Conservation (phyloP, 78 protist species). For the Dictyostelium intermedium region DNA sequence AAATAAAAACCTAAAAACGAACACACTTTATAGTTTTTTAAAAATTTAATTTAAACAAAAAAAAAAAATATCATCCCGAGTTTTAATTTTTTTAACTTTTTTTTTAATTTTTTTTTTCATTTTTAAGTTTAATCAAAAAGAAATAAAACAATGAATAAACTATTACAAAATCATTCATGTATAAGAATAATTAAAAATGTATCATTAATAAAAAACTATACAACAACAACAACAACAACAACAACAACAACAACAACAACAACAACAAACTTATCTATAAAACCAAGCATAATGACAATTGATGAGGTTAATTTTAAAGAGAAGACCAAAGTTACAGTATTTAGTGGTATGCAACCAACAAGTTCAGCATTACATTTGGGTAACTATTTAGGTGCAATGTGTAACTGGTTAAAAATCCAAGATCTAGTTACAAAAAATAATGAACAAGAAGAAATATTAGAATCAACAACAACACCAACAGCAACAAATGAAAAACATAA, state of each 20-base stretch:
- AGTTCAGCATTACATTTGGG: constrained; percentile 78
- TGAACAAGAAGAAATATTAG: not conserved
- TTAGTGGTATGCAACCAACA: constrained; percentile 86
- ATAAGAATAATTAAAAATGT: not conserved
- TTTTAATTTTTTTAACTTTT: not conserved
- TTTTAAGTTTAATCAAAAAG: not conserved
- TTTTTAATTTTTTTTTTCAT: not conserved
- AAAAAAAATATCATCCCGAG: not conserved
- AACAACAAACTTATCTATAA: not conserved
- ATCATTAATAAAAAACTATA: not conserved
- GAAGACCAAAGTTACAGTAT: constrained; percentile 47
- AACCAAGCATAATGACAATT: not conserved
- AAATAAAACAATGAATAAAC: not conserved
- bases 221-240: not conserved
- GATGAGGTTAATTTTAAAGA: constrained; percentile 9
- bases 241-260: not conserved
- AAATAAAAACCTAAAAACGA: not conserved
- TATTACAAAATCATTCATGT: not conserved
- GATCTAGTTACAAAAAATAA: not conserved
- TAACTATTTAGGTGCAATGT: constrained; percentile 81
- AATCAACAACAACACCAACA: not conserved
- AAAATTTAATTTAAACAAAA: not conserved
- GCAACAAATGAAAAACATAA: not conserved
- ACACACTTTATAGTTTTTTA: no score
- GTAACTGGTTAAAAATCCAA: constrained; percentile 83